Base-by-base conservation (phyloP, 2,329 filamentous ascomycete genomes). In the Ophiostoma sp. region DNA sequence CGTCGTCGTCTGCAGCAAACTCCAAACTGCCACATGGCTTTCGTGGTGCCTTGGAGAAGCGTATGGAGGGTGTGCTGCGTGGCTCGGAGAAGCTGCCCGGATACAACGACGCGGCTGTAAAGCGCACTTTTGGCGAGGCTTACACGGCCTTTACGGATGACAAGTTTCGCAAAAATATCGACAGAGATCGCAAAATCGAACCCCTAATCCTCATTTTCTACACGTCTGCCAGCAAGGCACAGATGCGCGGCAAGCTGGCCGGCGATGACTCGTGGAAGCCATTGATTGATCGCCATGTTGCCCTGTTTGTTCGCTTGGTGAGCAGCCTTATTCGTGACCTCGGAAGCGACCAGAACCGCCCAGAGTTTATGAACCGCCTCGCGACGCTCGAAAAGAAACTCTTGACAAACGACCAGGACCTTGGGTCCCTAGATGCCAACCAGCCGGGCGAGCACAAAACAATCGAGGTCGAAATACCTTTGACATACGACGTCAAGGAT, bases 161-260 rank as follows among this genome's bases (percentile, higher is more conserved):
- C 71, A 88, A 87, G 63, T 97, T 97, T 75, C 89, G 92, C 73
- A 96, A 93, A 80, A 89, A 88, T 69, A 92, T 97, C 82, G 93
- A 97, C 76, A 96, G 96, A 79, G 94, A 97, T 77, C 87, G 94
- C 71, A 89, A 94, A 75, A 89, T 96, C 36, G 95, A 99, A 78
- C 93, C 96, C 72, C 81, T 98, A 66, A 87, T 99, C 66, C 84
- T 99, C 73, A 97, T 98, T 72, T 98, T 99, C 82, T 98, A 96
- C 79, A 96, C 93, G 1, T 90, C 92, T 71, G 93, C 95, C 6
- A 96, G 92, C 63, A 96, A 96, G 77, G 93, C 96, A 71, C 85
- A 97, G 74, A 77, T 91, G 74, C 73, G 92, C 77, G 85, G 89
- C 67, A 91, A 91, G 77, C 79, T 85, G 0, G 83, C 87, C 0